Base-by-base conservation (phyloP, 1,139 yeast genomes). In the Trichomonascaceae sp. region DNA sequence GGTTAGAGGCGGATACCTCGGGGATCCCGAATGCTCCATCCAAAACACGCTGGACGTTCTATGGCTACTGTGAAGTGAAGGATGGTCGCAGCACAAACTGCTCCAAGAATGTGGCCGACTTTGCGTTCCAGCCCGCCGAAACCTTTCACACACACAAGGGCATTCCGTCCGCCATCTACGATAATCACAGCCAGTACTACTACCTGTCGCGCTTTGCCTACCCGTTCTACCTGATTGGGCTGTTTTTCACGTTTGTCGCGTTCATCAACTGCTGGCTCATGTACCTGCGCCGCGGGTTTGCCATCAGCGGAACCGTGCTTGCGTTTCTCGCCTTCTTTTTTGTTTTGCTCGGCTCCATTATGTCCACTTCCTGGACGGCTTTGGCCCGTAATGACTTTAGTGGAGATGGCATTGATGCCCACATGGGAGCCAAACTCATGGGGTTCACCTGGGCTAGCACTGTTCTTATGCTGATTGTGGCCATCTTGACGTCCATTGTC, bases 1-100 rank as follows among this genome's bases (percentile, higher is more conserved):
- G 81, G 77, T 57, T 82, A 26, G 64, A 76, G 50, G 85, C 80
- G 14, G 74, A 74, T 41, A 76, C 92, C 18, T 55, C 69, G n/a
- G 57, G 56, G 13, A 68, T 76, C 37, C 50, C 66, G 9, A 67
- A 68, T 29, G 73, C 77, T 14, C 56, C 60, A 31, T 44, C 52
- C 16, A 47, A 56, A 23, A 64, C 76, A 3, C 65, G 82, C 54
- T 81, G 93, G 93, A 77, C 84, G n/a, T 63, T 66, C 46, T 81
- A 79, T 57, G 65, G 68, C 33, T 50, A 64, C 40, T 82, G 93
- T 59, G 74, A 44, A 59, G 39, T 38, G 18, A 48, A 57, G 42
- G 62, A 65, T 32, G 60, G 61, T 34, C 51, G 57, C 35, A 56
- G 60, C 41, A 40, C 50, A 35, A 51, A 65, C 40, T 78, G 89